Evolutionary conservation across 495 filamentous ascomycete species (phyloP).

Genomic region (Pseudotulostoma volvatum): DNA sequence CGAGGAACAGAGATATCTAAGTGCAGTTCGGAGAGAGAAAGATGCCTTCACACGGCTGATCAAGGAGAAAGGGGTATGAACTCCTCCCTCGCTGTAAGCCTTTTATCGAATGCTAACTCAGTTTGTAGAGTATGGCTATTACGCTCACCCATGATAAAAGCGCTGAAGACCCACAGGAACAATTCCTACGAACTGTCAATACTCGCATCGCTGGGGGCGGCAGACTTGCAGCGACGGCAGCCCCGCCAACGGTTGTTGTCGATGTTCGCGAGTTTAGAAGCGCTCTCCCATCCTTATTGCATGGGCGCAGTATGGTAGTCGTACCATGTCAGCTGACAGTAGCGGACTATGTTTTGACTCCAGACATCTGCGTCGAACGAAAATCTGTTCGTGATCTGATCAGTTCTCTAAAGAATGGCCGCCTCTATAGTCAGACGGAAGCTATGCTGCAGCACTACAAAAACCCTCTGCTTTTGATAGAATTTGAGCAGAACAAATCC

Average conservation of each 20-base stretch:
- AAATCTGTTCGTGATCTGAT: slow-evolving; percentile 88
- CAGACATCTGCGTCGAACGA: slow-evolving; percentile 81
- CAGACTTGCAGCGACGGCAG: slow-evolving; percentile 67
- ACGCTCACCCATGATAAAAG: slow-evolving; percentile 61
- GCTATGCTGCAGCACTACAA: slow-evolving; percentile 90
- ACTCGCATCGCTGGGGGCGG: slow-evolving; percentile 93
- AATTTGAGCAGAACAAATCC: slow-evolving; percentile 93
- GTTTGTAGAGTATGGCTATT: slow-evolving; percentile 56
- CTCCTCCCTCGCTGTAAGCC: slow-evolving; percentile 1
- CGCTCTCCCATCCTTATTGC: slow-evolving; percentile 76
- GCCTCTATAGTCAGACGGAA: slow-evolving; percentile 84
- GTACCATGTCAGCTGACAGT: slow-evolving; percentile 93
- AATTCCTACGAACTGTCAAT: slow-evolving; percentile 88
- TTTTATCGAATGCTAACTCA: slow-evolving; percentile 5
- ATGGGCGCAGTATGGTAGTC: slow-evolving; percentile 69
- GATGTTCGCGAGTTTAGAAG: slow-evolving; percentile 94
- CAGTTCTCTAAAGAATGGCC: slow-evolving; percentile 74
- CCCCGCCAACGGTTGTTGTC: slow-evolving; percentile 85
- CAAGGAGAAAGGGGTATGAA: slow-evolving; percentile 59
- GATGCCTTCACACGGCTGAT: slow-evolving; percentile 89
- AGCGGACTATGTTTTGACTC: slow-evolving; percentile 87
- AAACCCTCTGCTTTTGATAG: slow-evolving; percentile 79
- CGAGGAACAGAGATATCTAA: slow-evolving; percentile 90
- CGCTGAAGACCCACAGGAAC: slow-evolving; percentile 73
- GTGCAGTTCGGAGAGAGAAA: slow-evolving; percentile 77